Evolutionary conservation across 345 rosid species (phyloP).

Genomic region (Carallia brachiata): DNA sequence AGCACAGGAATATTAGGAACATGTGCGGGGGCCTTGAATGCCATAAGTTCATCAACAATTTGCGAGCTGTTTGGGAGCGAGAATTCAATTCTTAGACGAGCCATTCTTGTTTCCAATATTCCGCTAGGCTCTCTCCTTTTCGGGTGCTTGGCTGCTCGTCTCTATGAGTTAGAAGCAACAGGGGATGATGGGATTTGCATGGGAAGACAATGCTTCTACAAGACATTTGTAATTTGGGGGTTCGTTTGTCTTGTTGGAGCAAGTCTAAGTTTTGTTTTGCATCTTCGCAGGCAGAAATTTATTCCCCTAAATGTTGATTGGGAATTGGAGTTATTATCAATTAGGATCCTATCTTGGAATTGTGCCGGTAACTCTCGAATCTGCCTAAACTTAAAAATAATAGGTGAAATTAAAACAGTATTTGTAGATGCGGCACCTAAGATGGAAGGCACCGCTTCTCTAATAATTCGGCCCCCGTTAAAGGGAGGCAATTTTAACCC

Average conservation of each 20-base stretch:
- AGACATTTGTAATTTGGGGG: constrained; percentile 26
- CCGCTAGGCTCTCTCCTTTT: constrained; percentile 26
- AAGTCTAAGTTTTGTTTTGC: constrained; percentile 16
- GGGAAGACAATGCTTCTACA: constrained; percentile 18
- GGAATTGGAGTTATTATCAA: no score
- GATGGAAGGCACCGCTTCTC: no score
- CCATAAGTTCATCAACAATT: constrained; percentile 7
- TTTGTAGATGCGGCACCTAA: no score
- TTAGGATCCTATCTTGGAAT: no score
- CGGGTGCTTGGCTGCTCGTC: constrained; percentile 26
- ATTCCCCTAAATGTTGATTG: no score
- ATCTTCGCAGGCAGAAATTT: constrained; percentile 7
- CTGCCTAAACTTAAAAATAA: no score
- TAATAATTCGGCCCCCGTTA: no score
- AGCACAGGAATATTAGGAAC: constrained; percentile 20
- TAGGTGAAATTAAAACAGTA: no score
- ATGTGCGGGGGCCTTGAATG: constrained; percentile 20
- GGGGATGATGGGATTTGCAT: constrained; percentile 3
- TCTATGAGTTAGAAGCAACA: constrained; percentile 8
- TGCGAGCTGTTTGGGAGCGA: constrained; percentile 6
- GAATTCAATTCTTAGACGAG: constrained; percentile 11
- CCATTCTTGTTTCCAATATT: constrained; percentile 14
- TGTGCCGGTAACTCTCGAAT: no score
- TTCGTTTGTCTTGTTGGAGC: constrained; percentile 17
- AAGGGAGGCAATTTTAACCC: no score